Percentiles rank a stretch among this genome's conserved stretches.
phyloP scores from a whole-genome alignment of 306 rosid genomes.

The Rosa multiflora region DNA sequence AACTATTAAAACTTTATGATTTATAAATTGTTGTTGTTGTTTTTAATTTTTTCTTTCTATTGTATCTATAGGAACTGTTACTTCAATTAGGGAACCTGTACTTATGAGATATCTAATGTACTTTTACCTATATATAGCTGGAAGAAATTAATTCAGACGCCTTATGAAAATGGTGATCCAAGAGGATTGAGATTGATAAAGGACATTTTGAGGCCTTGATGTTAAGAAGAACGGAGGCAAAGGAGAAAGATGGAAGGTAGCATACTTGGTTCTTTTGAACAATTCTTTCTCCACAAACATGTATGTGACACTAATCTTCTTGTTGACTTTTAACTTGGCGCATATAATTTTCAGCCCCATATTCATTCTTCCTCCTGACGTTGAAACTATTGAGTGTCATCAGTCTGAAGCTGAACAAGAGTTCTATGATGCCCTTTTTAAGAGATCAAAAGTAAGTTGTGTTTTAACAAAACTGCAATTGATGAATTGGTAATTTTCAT shows the following conservation, averaged over 20 bases:
- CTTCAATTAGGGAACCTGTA: background rate
- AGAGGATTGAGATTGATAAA: conserved; percentile 67
- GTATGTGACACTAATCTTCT: too few relatives aligned
- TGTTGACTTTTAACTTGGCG: background rate
- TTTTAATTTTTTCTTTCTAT: too few relatives aligned
- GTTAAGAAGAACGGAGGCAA: too few relatives aligned
- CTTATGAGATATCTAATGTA: background rate
- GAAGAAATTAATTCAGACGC: conserved; percentile 33
- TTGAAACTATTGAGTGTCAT: conserved; percentile 61
- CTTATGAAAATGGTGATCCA: conserved; percentile 65
- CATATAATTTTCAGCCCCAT: conserved; percentile 57
- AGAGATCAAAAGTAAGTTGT: conserved; percentile 62
- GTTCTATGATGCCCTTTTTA: conserved; percentile 74
- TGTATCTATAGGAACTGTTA: too few relatives aligned
- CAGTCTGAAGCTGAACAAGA: conserved; percentile 76
- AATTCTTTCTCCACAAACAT: background rate
- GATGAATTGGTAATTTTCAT: too few relatives aligned
- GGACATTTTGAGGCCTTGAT: conserved; percentile 50
- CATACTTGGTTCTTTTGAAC: too few relatives aligned
- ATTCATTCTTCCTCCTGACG: conserved; percentile 71
- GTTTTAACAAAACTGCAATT: too few relatives aligned
- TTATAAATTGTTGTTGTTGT: too few relatives aligned
- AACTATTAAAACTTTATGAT: too few relatives aligned
- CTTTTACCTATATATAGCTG: too few relatives aligned
- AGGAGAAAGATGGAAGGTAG: too few relatives aligned